Percentiles rank a stretch among this genome's conserved stretches.
Evolutionary conservation across 2,329 filamentous ascomycete genomes (phyloP).

Genomic region (Diaporthe longicolla): DNA sequence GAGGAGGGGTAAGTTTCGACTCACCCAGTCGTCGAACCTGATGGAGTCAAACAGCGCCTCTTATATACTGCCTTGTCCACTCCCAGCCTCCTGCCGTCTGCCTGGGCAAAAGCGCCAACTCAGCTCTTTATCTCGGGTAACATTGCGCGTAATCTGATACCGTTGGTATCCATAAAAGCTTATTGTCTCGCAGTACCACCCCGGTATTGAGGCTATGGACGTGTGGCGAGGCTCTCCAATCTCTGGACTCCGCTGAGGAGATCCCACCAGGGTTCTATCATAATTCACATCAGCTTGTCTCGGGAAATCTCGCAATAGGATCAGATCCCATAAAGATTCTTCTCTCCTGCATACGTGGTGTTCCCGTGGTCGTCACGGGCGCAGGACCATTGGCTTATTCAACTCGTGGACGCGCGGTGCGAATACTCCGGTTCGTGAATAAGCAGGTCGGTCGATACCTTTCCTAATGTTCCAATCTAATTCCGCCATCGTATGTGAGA

Average conservation of each 20-base stretch:
- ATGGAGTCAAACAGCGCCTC: neutral
- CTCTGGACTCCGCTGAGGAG: neutral
- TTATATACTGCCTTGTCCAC: neutral
- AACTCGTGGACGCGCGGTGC: neutral
- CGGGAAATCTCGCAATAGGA: neutral
- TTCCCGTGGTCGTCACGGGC: neutral
- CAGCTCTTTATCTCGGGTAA: neutral
- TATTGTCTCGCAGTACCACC: neutral
- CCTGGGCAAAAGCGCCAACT: neutral
- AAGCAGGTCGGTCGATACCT: neutral
- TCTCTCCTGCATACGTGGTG: too few relatives aligned
- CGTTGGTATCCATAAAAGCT: neutral
- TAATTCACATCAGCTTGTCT: neutral
- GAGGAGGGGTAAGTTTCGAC: neutral
- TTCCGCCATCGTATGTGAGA: neutral
- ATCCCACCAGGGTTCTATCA: neutral
- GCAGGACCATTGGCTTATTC: neutral
- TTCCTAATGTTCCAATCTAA: neutral
- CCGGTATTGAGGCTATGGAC: neutral
- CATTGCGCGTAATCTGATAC: neutral
- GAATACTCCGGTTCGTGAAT: neutral
- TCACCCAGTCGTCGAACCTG: neutral
- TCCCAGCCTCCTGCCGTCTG: neutral
- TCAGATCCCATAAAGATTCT: neutral
- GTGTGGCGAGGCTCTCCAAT: neutral